Conservation (phyloP, 345 rosid genomes). For the Sonneratia caseolaris region DNA sequence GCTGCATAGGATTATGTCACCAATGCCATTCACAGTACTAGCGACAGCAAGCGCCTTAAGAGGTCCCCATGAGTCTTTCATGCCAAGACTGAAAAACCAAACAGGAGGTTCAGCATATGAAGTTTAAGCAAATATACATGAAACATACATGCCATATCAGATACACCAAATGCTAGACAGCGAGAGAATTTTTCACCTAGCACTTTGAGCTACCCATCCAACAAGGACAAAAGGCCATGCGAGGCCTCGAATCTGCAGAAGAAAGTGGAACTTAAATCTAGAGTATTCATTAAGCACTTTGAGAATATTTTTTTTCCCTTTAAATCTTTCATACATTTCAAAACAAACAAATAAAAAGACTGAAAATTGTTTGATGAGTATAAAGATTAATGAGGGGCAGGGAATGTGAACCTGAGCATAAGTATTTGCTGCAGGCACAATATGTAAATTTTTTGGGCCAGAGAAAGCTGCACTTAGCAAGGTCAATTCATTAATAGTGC, state of each 20-base stretch:
- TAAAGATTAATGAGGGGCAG: not conserved
- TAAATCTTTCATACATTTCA: not conserved
- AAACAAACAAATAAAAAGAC: not conserved
- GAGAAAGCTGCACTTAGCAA: conserved; percentile 52
- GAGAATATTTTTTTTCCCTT: not conserved
- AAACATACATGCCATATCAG: not conserved
- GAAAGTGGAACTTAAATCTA: not conserved
- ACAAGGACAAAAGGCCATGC: conserved; percentile 92
- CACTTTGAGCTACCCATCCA: conserved; percentile 95
- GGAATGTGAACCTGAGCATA: conserved; percentile 64
- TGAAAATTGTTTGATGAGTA: not conserved
- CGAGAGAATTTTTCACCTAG: conserved; percentile 44
- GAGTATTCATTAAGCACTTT: not conserved
- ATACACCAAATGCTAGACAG: not conserved
- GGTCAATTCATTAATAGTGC: conserved; percentile 1
- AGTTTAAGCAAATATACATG: not conserved
- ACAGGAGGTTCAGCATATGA: not conserved
- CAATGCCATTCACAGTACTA: conserved; percentile 61
- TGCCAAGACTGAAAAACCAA: conserved; percentile 59
- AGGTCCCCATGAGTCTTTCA: conserved; percentile 99
- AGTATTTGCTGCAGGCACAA: conserved; percentile 75
- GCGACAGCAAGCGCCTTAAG: conserved; percentile 75
- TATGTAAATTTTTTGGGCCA: conserved; percentile 54
- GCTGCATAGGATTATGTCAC: conserved; percentile 66
- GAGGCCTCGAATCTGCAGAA: conserved; percentile 66